A percentile compares a stretch with the other conserved stretches of the same genome.
Conservation (phyloP, 495 filamentous ascomycete genomes). For the Peziza echinospora region DNA sequence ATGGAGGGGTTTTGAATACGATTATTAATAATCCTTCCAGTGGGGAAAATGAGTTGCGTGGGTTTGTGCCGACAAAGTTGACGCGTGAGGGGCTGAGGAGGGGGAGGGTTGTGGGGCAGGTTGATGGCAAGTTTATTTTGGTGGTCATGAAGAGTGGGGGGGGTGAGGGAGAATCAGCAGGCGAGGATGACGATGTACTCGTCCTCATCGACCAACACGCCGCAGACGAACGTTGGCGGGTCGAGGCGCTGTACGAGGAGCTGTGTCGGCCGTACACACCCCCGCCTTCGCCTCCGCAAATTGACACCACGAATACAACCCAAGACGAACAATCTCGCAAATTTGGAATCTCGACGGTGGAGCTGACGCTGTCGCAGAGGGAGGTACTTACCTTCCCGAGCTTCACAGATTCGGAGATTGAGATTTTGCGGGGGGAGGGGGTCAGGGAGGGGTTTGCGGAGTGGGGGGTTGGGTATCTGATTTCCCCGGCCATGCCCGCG, state of each 20-base stretch:
- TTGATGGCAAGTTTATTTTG: conserved; percentile 69
- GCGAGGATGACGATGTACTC: conserved; percentile 30
- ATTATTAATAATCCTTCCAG: no score
- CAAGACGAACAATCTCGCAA: background rate
- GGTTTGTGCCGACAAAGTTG: conserved; percentile 26
- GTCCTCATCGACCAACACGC: conserved; percentile 87
- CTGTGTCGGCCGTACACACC: conserved; percentile 18
- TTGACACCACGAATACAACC: background rate
- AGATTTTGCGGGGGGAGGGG: background rate
- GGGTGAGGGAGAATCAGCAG: background rate
- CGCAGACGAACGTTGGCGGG: conserved; percentile 66
- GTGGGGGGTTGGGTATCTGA: background rate
- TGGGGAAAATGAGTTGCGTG: no score
- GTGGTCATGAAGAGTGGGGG: conserved; percentile 1
- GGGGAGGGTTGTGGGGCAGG: conserved; percentile 53
- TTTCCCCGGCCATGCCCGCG: background rate
- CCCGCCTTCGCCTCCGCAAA: background rate
- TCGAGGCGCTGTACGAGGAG: conserved; percentile 45
- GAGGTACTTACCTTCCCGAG: background rate
- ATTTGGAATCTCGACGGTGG: background rate
- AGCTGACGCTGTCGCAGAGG: background rate
- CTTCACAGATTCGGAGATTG: background rate
- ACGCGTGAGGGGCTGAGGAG: conserved; percentile 40
- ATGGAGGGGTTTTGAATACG: no score
- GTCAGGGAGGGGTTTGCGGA: background rate